These are phyloP conservation scores for Beauveria australis DNA, from an alignment of 2,329 filamentous ascomycete genomes.

Conservation along the genomic window DNA sequence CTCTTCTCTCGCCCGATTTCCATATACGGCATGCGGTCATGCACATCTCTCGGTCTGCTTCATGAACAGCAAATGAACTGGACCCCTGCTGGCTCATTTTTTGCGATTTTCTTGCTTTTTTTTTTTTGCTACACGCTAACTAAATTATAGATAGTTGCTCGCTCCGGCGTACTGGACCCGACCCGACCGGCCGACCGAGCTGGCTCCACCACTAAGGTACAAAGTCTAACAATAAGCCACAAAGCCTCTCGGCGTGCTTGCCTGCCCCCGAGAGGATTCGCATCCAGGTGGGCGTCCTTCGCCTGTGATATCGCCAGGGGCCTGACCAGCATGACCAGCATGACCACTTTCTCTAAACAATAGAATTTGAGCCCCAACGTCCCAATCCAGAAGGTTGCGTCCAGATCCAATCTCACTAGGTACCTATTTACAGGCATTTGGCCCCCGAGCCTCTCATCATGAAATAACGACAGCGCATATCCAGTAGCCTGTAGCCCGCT, in stretches of 20 bases:
- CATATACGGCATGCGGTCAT: background rate
- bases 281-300: background rate
- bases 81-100: background rate
- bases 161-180: too few species aligned
- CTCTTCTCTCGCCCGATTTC: background rate
- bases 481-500: constrained; percentile 3
- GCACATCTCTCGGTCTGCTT: background rate
- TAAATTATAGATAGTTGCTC: background rate
- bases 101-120: background rate
- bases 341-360: background rate
- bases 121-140: background rate
- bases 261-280: background rate
- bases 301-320: background rate
- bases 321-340: background rate
- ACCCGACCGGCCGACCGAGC: background rate
- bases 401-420: constrained; percentile 3
- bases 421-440: background rate
- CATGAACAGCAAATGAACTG: background rate
- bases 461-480: constrained; percentile 1
- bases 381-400: background rate
- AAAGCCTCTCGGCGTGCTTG: background rate
- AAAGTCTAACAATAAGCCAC: too few species aligned
- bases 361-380: background rate
- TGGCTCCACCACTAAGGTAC: background rate
- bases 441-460: background rate